These are phyloP conservation scores for Diaporthe sp. DNA, from an alignment of 2,329 filamentous ascomycete species.

Conservation along the genomic window DNA sequence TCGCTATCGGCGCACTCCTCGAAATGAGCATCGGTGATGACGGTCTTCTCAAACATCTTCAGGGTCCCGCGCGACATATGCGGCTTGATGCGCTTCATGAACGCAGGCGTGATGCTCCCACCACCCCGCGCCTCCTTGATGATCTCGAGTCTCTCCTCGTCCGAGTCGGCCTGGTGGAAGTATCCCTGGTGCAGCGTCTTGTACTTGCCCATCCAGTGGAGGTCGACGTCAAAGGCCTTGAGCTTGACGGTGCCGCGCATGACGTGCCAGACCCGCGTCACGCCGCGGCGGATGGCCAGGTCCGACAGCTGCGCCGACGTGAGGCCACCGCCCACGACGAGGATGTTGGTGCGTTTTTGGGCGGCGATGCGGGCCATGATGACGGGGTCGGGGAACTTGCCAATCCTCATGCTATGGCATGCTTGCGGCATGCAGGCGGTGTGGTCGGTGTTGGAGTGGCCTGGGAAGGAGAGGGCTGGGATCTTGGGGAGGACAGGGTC, in stretches of 20 bases:
- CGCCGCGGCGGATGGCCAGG: slow-evolving; percentile 71
- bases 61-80: slow-evolving; percentile 64
- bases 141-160: slow-evolving; percentile 75
- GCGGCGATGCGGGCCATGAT: slow-evolving; percentile 64
- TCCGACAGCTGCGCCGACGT: slow-evolving; percentile 81
- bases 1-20: slow-evolving; percentile 51
- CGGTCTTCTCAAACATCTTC: slow-evolving; percentile 67
- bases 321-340: slow-evolving; percentile 80
- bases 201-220: slow-evolving; percentile 86
- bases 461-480: slow-evolving; percentile 25
- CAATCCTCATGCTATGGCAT: slow-evolving; percentile 74
- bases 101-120: slow-evolving; percentile 79
- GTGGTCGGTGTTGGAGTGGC: neutral
- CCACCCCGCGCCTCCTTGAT: slow-evolving; percentile 75
- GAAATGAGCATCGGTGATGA: slow-evolving; percentile 62
- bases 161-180: slow-evolving; percentile 81
- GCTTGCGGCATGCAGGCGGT: slow-evolving; percentile 50
- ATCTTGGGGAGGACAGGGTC: slow-evolving; percentile 58
- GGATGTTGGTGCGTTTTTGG: slow-evolving; percentile 65
- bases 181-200: slow-evolving; percentile 80
- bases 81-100: slow-evolving; percentile 72
- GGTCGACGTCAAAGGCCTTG: slow-evolving; percentile 82
- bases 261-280: slow-evolving; percentile 75
- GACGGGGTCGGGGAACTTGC: slow-evolving; percentile 63
- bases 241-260: slow-evolving; percentile 69